These are phyloP conservation scores for Simmondsia chinensis DNA, from an alignment of 148 eudicot genomes.

Conservation along the genomic window DNA sequence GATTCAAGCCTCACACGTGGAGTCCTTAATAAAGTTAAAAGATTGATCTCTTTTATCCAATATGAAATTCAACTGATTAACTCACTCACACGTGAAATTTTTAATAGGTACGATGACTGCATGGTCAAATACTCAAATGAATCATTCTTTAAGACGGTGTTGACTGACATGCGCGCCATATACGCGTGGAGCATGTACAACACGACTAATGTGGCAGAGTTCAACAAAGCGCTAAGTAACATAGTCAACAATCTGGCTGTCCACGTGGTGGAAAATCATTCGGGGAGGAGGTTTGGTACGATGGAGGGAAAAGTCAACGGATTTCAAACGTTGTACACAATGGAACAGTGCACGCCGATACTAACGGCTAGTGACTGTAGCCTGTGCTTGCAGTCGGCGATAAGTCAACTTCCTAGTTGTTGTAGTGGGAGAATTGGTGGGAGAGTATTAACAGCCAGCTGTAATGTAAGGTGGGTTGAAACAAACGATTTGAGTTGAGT, in stretches of 20 bases:
- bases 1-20: too few species aligned
- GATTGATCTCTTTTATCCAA: too few species aligned
- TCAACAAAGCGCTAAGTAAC: neutral
- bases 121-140: constrained; percentile 25
- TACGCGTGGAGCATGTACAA: neutral
- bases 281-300: constrained; percentile 3
- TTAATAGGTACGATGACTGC: constrained; percentile 22
- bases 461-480: constrained; percentile 20
- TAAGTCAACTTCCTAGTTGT: neutral
- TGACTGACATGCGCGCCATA: neutral
- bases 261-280: neutral
- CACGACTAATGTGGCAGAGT: neutral
- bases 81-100: too few species aligned
- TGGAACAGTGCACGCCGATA: constrained; percentile 19
- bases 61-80: too few species aligned
- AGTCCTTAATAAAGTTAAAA: too few species aligned
- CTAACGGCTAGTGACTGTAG: constrained; percentile 8
- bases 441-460: constrained; percentile 18
- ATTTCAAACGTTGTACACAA: neutral
- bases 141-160: neutral
- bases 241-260: neutral
- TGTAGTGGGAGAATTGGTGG: constrained; percentile 1
- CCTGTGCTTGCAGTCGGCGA: constrained; percentile 1
- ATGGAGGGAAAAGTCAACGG: neutral
- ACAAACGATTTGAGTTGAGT: too few species aligned